A percentile compares a stretch with the other conserved stretches of the same genome.
Evolutionary conservation across 768 basidiomycete genomes (phyloP).

Genomic region (Phylloporus sp.): DNA sequence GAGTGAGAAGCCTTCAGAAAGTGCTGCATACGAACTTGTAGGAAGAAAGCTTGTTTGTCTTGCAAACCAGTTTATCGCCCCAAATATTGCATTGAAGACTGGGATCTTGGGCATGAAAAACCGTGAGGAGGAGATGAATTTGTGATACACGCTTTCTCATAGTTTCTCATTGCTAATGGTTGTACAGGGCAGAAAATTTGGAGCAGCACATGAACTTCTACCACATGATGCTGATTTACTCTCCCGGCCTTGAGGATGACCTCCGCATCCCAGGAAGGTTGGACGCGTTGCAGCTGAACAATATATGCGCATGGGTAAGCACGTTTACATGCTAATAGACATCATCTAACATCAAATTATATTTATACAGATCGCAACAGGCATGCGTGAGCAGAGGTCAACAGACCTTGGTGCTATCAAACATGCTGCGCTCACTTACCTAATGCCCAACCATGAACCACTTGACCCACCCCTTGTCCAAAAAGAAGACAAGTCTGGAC

Average conservation of each 20-base stretch:
- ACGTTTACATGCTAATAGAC: background rate
- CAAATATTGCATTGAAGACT: background rate
- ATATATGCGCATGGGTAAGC: background rate
- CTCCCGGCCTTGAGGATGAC: background rate
- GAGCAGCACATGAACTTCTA: too few relatives aligned
- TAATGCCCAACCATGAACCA: too few relatives aligned
- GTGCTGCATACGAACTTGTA: background rate
- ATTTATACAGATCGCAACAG: background rate
- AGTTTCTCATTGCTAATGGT: too few relatives aligned
- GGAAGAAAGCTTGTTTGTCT: background rate
- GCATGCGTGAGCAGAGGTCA: background rate
- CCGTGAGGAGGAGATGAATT: too few relatives aligned
- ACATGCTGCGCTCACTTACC: too few relatives aligned
- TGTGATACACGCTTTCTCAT: too few relatives aligned
- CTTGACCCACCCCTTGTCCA: too few relatives aligned
- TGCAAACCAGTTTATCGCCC: background rate
- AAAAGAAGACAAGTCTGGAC: background rate
- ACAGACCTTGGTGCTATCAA: background rate
- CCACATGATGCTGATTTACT: background rate
- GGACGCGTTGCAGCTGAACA: background rate
- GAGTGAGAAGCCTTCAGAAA: too few relatives aligned
- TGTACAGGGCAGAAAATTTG: too few relatives aligned
- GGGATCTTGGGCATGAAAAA: background rate
- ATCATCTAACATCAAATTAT: background rate
- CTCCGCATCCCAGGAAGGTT: background rate